These are phyloP conservation scores for Colletotrichum higginsianum DNA, from an alignment of 2,329 filamentous ascomycete genomes.

Conservation along the genomic window DNA sequence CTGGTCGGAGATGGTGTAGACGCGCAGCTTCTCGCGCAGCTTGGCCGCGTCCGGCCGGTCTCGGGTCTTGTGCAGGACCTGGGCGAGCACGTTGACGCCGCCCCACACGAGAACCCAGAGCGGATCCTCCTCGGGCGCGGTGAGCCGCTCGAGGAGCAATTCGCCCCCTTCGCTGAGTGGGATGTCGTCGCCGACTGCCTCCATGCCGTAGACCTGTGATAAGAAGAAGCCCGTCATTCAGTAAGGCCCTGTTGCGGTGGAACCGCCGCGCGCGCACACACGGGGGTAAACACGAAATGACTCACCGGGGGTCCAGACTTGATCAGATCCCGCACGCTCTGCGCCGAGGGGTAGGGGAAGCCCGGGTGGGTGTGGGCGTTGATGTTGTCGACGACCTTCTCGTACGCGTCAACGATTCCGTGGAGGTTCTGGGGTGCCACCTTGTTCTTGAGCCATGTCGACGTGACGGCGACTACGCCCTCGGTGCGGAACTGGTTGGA, in stretches of 20 bases:
- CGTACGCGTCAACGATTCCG: constrained; percentile 61
- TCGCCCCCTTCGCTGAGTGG: constrained; percentile 57
- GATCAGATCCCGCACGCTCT: constrained; percentile 54
- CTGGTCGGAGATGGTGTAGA: constrained; percentile 73
- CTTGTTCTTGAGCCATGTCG: constrained; percentile 60
- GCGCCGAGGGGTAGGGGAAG: constrained; percentile 56
- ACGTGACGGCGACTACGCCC: constrained; percentile 62
- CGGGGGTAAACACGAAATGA: background rate
- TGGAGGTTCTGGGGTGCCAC: constrained; percentile 59
- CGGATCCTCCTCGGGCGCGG: constrained; percentile 52
- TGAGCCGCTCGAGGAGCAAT: constrained; percentile 55
- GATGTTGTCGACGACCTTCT: constrained; percentile 61
- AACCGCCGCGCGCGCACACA: background rate
- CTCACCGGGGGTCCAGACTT: constrained; percentile 54
- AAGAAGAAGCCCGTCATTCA: background rate
- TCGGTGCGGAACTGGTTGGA: constrained; percentile 62
- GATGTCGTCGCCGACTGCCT: constrained; percentile 50
- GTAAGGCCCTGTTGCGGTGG: background rate
- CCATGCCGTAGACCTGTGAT: constrained; percentile 51
- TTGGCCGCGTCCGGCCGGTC: constrained; percentile 50
- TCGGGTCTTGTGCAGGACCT: constrained; percentile 59
- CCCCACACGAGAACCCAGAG: constrained; percentile 70
- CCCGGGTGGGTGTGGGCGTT: constrained; percentile 63
- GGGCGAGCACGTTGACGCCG: constrained; percentile 66
- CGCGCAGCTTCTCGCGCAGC: constrained; percentile 60